Conservation (phyloP, 331 rosid genomes). For the Stylosanthes scabra region DNA sequence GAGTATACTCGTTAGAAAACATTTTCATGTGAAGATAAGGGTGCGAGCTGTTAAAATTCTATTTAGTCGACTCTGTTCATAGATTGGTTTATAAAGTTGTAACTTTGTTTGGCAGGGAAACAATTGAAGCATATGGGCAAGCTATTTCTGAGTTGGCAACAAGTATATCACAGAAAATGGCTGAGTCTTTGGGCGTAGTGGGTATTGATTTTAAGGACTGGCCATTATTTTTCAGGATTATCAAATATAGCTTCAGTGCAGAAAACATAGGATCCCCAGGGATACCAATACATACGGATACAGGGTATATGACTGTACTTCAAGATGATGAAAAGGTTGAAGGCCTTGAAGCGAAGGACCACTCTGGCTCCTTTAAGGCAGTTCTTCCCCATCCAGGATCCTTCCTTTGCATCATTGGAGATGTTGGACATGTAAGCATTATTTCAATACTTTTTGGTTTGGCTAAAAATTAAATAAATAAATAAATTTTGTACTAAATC, state of each 20-base stretch:
- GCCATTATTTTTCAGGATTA: slow-evolving; percentile 50
- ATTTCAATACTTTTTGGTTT: background rate
- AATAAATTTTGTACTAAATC: background rate
- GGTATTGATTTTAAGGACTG: slow-evolving; percentile 38
- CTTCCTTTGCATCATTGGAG: slow-evolving; percentile 12
- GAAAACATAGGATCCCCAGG: slow-evolving; percentile 48
- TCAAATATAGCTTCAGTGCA: slow-evolving; percentile 42
- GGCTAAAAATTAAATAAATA: too few species aligned
- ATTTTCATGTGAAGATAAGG: too few species aligned
- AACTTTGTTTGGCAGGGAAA: slow-evolving; percentile 32
- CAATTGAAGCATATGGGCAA: slow-evolving; percentile 44
- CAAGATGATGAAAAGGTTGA: slow-evolving; percentile 60
- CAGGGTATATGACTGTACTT: slow-evolving; percentile 46
- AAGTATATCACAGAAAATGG: slow-evolving; percentile 43
- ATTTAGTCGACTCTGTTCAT: too few species aligned
- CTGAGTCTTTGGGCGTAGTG: slow-evolving; percentile 37
- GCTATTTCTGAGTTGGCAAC: slow-evolving; percentile 40
- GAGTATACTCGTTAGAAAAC: too few species aligned
- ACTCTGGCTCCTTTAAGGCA: slow-evolving; percentile 21
- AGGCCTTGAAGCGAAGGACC: slow-evolving; percentile 54
- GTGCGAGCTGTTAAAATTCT: too few species aligned
- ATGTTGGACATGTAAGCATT: slow-evolving; percentile 27
- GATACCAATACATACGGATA: slow-evolving; percentile 49
- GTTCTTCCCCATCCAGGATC: slow-evolving; percentile 34
- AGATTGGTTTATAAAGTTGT: background rate